Evolutionary conservation across 768 basidiomycete genomes (phyloP).

Genomic region (Boletus patriciae): DNA sequence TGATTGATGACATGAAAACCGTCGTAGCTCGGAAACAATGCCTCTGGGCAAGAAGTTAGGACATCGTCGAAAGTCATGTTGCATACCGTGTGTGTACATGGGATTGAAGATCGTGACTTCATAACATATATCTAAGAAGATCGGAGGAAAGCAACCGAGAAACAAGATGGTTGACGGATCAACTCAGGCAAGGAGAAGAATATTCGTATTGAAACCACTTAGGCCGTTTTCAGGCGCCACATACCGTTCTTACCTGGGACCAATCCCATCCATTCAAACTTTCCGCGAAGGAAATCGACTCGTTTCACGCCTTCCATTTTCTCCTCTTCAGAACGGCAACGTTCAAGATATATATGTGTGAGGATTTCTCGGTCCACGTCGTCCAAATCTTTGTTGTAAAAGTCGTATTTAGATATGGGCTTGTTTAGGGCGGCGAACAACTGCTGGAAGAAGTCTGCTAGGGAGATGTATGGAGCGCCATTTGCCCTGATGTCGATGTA

Average conservation of each 20-base stretch:
- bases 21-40: not conserved
- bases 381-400: conserved; percentile 56
- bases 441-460: conserved; percentile 53
- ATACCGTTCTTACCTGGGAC: conserved; percentile 53
- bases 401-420: conserved; percentile 53
- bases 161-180: not conserved
- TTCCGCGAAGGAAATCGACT: conserved; percentile 61
- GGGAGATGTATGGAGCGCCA: conserved; percentile 52
- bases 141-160: not conserved
- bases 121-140: not conserved
- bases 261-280: conserved; percentile 54
- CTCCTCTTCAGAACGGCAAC: conserved; percentile 41
- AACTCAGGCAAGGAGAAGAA: not conserved
- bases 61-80: not conserved
- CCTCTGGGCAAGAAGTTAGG: not conserved
- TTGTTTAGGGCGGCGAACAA: conserved; percentile 44
- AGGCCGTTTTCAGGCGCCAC: conserved; percentile 63
- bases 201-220: conserved; percentile 8
- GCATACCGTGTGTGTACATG: conserved; percentile 4
- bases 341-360: conserved; percentile 42
- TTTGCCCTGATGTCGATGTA: conserved; percentile 55
- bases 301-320: conserved; percentile 47
- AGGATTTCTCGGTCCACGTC: conserved; percentile 45
- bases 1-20: not conserved
- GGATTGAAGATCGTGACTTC: not conserved